A percentile compares a stretch with the other conserved stretches of the same genome.
Conservation (phyloP, 257 asterid genomes). For the Mitragyna speciosa region DNA sequence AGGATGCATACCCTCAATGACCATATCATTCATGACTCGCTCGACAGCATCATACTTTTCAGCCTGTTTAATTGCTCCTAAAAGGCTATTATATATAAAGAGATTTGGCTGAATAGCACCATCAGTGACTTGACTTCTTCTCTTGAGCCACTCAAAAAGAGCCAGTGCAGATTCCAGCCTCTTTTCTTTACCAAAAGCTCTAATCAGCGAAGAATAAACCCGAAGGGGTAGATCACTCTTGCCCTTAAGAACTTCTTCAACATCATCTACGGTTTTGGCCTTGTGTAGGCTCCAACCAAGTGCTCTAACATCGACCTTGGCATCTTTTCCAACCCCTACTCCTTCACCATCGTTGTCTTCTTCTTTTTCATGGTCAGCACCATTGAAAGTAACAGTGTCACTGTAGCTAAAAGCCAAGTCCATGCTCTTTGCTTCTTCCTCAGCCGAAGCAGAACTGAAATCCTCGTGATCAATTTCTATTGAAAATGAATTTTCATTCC, state of each 20-base stretch:
- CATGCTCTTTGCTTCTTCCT: constrained; percentile 22
- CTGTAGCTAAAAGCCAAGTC: not conserved
- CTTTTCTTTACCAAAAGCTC: constrained; percentile 76
- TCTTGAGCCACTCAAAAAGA: constrained; percentile 82
- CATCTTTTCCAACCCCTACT: constrained; percentile 19
- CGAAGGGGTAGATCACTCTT: constrained; percentile 68
- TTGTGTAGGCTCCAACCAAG: constrained; percentile 50
- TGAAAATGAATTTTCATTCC: constrained; percentile 26
- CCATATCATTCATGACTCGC: constrained; percentile 57
- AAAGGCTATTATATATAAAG: constrained; percentile 70
- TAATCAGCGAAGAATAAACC: constrained; percentile 71
- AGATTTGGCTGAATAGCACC: constrained; percentile 49
- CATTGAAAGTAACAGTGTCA: constrained; percentile 8
- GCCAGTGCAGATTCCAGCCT: constrained; percentile 60
- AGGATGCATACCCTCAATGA: constrained; percentile 53
- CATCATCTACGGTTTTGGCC: constrained; percentile 63
- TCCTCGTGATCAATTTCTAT: constrained; percentile 22
- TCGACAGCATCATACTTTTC: constrained; percentile 46
- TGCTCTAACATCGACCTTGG: constrained; percentile 59
- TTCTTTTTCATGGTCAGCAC: constrained; percentile 5
- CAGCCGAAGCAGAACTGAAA: constrained; percentile 15
- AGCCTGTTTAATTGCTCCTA: constrained; percentile 73
- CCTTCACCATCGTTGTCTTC: constrained; percentile 10
- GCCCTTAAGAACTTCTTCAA: constrained; percentile 61
- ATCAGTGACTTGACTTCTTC: constrained; percentile 46